Conservation (phyloP, 805 yeast species). For the Saturnispora quitensis region DNA sequence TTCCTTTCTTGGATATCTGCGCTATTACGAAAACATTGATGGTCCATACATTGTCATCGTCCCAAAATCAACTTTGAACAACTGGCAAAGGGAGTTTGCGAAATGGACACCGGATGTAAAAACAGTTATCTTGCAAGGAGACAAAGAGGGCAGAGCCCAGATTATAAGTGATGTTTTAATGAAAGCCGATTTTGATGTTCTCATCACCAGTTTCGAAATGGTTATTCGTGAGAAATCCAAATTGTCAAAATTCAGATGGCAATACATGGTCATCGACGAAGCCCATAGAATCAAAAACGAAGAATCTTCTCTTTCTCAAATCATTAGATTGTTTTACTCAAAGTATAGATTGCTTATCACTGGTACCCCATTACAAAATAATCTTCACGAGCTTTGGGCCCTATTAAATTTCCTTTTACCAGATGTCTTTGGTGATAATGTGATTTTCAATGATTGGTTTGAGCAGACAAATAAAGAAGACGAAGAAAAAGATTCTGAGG, state of each 20-base stretch:
- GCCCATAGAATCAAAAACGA: conserved; percentile 80
- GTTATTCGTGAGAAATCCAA: conserved; percentile 66
- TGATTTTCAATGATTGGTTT: conserved; percentile 72
- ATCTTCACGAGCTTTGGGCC: conserved; percentile 76
- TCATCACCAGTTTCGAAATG: conserved; percentile 65
- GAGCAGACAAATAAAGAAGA: conserved; percentile 29
- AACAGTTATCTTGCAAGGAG: conserved; percentile 65
- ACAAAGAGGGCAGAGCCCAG: conserved; percentile 54
- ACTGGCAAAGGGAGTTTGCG: conserved; percentile 71
- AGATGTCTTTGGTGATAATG: conserved; percentile 67
- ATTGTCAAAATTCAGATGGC: conserved; percentile 62
- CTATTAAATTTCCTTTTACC: conserved; percentile 67
- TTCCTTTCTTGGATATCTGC: conserved; percentile 61
- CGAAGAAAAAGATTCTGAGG: conserved; percentile 26
- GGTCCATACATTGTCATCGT: conserved; percentile 75
- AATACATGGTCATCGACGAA: conserved; percentile 71
- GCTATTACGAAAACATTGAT: conserved; percentile 47
- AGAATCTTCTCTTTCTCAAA: conserved; percentile 62
- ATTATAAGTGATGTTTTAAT: conserved; percentile 42
- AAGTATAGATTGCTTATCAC: conserved; percentile 64
- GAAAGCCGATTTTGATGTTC: conserved; percentile 61
- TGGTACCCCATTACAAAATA: conserved; percentile 77
- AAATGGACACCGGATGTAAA: conserved; percentile 76
- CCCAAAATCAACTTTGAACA: conserved; percentile 73
- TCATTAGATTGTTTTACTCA: conserved; percentile 63